Percentiles rank a stretch among this genome's conserved stretches.
Evolutionary conservation across 768 basidiomycete species (phyloP).

Genomic region (Solioccasus polychromus): DNA sequence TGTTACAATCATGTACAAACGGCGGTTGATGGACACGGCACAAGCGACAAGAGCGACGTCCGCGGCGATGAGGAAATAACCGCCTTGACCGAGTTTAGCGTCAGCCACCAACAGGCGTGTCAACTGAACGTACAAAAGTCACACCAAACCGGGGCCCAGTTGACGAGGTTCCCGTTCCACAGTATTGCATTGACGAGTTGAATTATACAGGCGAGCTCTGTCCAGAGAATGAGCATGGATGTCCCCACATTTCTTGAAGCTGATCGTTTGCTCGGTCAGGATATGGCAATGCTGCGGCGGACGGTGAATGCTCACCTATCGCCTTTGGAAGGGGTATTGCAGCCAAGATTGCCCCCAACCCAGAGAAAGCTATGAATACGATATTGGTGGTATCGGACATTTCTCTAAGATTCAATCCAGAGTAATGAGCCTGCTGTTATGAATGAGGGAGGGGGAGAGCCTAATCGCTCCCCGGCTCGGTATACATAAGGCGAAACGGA

Average conservation of each 20-base stretch:
- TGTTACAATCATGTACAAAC: conserved; percentile 44
- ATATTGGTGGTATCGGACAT: conserved; percentile 10
- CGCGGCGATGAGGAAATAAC: conserved; percentile 34
- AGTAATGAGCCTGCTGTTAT: background rate
- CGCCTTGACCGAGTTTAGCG: conserved; percentile 9
- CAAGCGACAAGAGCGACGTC: conserved; percentile 38
- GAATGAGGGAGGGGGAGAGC: background rate
- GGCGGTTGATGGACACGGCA: conserved; percentile 46
- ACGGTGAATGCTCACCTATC: conserved; percentile 38
- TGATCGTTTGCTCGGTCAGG: conserved; percentile 2
- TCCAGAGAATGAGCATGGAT: conserved; percentile 34
- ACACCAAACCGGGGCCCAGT: conserved; percentile 46
- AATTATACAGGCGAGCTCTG: conserved; percentile 21
- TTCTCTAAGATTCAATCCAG: background rate
- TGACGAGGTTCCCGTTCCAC: conserved; percentile 33
- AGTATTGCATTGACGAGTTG: conserved; percentile 35
- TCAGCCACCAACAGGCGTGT: background rate
- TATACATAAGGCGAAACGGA: background rate
- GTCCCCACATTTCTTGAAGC: conserved; percentile 32
- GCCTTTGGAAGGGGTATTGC: conserved; percentile 52
- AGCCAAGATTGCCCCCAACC: conserved; percentile 38
- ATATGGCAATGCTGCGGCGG: background rate
- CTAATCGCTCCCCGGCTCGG: background rate
- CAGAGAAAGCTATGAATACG: conserved; percentile 33
- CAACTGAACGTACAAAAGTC: conserved; percentile 45